Evolutionary conservation across 164 flowering plant genomes (phyloP).

Genomic region (Umbellularia californica): DNA sequence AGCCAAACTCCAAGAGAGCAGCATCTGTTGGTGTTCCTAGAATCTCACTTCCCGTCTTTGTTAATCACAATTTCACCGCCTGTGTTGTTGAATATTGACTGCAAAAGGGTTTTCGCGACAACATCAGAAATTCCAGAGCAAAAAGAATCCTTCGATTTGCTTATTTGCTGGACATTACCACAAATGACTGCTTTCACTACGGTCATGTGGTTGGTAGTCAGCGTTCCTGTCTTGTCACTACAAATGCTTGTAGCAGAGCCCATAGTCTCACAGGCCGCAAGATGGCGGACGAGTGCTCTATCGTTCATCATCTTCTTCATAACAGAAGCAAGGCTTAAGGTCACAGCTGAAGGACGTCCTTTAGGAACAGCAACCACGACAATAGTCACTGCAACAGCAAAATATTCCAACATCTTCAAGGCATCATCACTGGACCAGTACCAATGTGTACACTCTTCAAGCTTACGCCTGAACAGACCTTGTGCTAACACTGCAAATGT

Average conservation of each 20-base stretch:
- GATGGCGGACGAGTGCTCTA: constrained; percentile 80
- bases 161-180: constrained; percentile 46
- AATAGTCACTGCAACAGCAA: constrained; percentile 91
- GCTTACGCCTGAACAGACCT: constrained; percentile 55
- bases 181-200: constrained; percentile 82
- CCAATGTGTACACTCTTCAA: constrained; percentile 59
- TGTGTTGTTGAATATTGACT: constrained; percentile 85
- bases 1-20: constrained; percentile 80
- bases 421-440: constrained; percentile 81
- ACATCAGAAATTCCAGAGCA: constrained; percentile 49
- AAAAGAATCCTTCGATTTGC: constrained; percentile 19
- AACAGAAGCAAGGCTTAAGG: constrained; percentile 92
- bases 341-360: constrained; percentile 86
- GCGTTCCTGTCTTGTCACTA: constrained; percentile 93
- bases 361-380: constrained; percentile 96
- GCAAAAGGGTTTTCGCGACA: constrained; percentile 43
- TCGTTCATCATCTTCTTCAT: constrained; percentile 98
- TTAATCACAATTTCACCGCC: constrained; percentile 75
- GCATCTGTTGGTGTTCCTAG: constrained; percentile 90
- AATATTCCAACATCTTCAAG: constrained; percentile 64
- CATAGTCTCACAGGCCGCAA: constrained; percentile 97
- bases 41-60: constrained; percentile 57
- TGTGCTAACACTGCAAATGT: constrained; percentile 86
- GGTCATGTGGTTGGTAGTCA: constrained; percentile 85
- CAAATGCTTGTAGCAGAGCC: constrained; percentile 89